Evolutionary conservation across 202 grass and related monocot species (phyloP).

Genomic region (Panicum hallii): DNA sequence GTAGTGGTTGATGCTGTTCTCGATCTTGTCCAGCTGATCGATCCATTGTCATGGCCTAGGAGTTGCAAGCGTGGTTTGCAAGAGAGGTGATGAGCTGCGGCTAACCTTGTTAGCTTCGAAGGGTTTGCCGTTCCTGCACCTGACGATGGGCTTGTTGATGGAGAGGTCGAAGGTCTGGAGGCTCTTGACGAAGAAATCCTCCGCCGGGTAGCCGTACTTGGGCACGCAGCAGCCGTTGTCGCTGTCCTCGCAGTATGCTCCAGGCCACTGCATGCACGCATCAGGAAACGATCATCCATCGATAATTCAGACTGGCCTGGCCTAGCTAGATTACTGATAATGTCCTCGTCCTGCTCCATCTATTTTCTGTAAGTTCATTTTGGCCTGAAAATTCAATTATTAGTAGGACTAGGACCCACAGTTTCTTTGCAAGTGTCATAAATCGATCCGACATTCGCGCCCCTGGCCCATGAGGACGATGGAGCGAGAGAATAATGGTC

Average conservation of each 20-base stretch:
- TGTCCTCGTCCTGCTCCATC: background rate
- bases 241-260: constrained; percentile 50
- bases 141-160: constrained; percentile 26
- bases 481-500: background rate
- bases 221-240: constrained; percentile 47
- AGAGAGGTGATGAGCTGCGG: too few relatives aligned
- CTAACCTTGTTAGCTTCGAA: constrained; percentile 43
- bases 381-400: background rate
- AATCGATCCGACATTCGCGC: background rate
- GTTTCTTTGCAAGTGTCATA: background rate
- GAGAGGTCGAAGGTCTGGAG: constrained; percentile 34
- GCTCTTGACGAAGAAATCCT: constrained; percentile 55
- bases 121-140: constrained; percentile 35
- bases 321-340: background rate
- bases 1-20: constrained; percentile 52
- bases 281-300: background rate
- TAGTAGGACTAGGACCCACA: background rate
- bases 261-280: constrained; percentile 52
- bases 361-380: background rate
- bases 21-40: constrained; percentile 29
- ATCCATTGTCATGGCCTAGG: too few relatives aligned
- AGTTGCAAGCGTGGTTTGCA: too few relatives aligned
- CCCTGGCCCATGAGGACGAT: background rate
- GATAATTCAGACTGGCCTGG: background rate
- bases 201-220: constrained; percentile 46